Percentiles rank a stretch among this genome's conserved stretches.
Conservation (phyloP, 169 alveolate species). For the Babesia bovis region DNA sequence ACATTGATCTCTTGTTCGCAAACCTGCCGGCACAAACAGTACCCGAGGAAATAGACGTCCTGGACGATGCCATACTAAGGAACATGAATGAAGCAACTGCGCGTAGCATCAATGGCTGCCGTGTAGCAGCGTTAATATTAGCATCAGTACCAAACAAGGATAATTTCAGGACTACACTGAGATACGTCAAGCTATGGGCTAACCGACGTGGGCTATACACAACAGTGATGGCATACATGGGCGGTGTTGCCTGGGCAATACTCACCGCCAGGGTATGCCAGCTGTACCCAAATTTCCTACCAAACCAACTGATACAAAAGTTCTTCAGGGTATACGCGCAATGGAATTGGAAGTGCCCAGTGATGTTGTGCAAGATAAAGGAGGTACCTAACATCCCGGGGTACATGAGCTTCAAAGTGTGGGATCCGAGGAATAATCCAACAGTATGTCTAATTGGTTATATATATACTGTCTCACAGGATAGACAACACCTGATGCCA, state of each 20-base stretch:
- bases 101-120: constrained; percentile 89
- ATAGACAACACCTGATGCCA: constrained; percentile 91
- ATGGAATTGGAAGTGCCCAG: constrained; percentile 90
- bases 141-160: constrained; percentile 91
- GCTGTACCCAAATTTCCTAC: constrained; percentile 90
- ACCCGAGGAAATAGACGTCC: constrained; percentile 76
- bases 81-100: constrained; percentile 88
- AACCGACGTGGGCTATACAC: constrained; percentile 96
- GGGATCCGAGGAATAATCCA: constrained; percentile 88
- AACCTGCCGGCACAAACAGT: constrained; percentile 84
- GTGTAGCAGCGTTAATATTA: constrained; percentile 94
- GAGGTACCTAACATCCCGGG: constrained; percentile 84
- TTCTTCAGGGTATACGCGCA: constrained; percentile 90
- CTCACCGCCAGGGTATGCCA: constrained; percentile 96
- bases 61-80: constrained; percentile 82
- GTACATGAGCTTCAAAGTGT: constrained; percentile 85
- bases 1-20: constrained; percentile 96
- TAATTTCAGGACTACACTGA: constrained; percentile 89
- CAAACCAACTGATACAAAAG: constrained; percentile 88
- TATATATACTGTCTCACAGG: constrained; percentile 60
- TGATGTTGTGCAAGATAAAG: constrained; percentile 85
- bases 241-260: constrained; percentile 99
- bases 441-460: constrained; percentile 54
- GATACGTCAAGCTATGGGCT: constrained; percentile 97
- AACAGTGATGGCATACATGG: constrained; percentile 95